A percentile compares a stretch with the other conserved stretches of the same genome.
Conservation (phyloP, 2,329 filamentous ascomycete genomes). For the Fusarium sp. region DNA sequence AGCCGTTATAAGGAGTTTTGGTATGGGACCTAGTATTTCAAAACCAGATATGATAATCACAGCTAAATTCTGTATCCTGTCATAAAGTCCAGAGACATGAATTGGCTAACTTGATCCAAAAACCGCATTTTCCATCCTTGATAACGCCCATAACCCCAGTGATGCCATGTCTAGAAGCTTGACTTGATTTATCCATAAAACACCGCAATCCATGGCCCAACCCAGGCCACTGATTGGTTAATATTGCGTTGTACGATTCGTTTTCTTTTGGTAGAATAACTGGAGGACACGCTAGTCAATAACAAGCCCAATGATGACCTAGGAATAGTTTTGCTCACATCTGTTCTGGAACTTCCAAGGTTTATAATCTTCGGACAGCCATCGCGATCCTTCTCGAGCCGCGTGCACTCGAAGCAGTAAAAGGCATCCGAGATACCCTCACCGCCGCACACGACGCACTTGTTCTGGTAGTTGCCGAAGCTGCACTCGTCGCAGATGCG, state of each 20-base stretch:
- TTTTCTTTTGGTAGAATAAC: conserved; percentile 76
- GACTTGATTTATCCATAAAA: conserved; percentile 18
- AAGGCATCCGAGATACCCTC: conserved; percentile 98
- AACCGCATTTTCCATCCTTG: conserved; percentile 16
- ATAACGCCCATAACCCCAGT: conserved; percentile 39
- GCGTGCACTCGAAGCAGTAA: conserved; percentile 99
- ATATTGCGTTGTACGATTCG: conserved; percentile 69
- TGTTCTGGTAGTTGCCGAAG: conserved; percentile 99
- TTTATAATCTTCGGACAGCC: conserved; percentile 99
- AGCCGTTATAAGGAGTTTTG: conserved; percentile 47
- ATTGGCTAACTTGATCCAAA: conserved; percentile 22
- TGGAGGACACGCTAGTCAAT: conserved; percentile 39
- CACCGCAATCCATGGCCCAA: conserved; percentile 51
- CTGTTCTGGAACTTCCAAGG: conserved; percentile 92
- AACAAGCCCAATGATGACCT: neutral
- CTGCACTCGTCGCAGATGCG: conserved; percentile 99
- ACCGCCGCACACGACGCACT: conserved; percentile 98
- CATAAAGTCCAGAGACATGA: conserved; percentile 16
- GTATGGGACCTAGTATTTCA: conserved; percentile 29
- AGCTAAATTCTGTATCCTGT: conserved; percentile 23
- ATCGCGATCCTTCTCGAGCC: conserved; percentile 95
- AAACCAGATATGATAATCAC: conserved; percentile 26
- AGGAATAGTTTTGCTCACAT: conserved; percentile 66
- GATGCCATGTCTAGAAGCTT: conserved; percentile 34
- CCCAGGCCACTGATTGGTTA: conserved; percentile 63